Evolutionary conservation across 148 eudicot species (phyloP).

Genomic region (Diospyros kaki): DNA sequence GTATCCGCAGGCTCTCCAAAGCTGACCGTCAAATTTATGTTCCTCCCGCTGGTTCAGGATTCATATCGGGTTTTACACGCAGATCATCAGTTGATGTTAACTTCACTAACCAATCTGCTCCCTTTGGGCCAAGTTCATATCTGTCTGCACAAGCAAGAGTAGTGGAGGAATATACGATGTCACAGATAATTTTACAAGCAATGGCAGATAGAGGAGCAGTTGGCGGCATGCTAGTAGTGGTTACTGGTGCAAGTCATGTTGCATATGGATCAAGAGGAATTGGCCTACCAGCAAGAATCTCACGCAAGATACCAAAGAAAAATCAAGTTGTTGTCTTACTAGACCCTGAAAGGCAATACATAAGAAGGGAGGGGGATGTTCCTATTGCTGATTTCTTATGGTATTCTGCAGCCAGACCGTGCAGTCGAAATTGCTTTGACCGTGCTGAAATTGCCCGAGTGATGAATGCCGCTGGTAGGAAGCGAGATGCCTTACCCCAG

Average conservation of each 20-base stretch:
- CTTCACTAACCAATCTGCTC: conserved; percentile 45
- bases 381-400: conserved; percentile 97
- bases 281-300: conserved; percentile 89
- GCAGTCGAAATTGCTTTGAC: conserved; percentile 93
- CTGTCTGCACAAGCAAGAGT: conserved; percentile 84
- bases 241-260: conserved; percentile 91
- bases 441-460: conserved; percentile 99
- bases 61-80: conserved; percentile 71
- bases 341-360: conserved; percentile 85
- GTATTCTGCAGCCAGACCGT: conserved; percentile 95
- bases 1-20: conserved; percentile 79
- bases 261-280: conserved; percentile 84
- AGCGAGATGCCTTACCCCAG: conserved; percentile 94
- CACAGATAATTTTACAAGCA: conserved; percentile 72
- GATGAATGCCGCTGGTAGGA: conserved; percentile 98
- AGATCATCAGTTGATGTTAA: conserved; percentile 53
- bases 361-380: conserved; percentile 88
- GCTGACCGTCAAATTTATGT: conserved; percentile 74
- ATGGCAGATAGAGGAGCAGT: conserved; percentile 56
- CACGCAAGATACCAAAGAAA: conserved; percentile 86
- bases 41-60: conserved; percentile 99
- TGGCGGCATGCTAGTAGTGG: conserved; percentile 76
- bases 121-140: conserved; percentile 88
- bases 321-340: conserved; percentile 86
- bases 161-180: conserved; percentile 81